phyloP scores from a whole-genome alignment of 2,329 filamentous ascomycete genomes.

The Trichoderma guizhouense region DNA sequence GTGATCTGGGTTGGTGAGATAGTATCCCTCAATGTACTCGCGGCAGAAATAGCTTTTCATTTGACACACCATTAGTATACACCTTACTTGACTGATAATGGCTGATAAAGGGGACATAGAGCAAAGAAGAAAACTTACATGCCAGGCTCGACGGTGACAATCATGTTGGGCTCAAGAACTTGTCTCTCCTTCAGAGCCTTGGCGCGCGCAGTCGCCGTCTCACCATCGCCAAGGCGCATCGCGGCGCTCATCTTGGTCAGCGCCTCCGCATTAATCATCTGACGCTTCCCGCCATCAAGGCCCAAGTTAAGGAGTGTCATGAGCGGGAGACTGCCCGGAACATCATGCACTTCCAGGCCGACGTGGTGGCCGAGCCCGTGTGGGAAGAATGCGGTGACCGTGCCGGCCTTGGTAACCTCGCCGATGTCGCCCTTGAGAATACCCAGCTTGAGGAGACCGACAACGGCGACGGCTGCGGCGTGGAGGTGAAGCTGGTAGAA shows the following conservation, averaged over 20 bases:
- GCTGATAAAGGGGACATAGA: background rate
- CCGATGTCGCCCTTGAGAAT: slow-evolving; percentile 64
- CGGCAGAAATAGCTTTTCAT: slow-evolving; percentile 65
- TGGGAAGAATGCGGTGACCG: slow-evolving; percentile 61
- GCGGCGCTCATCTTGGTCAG: slow-evolving; percentile 30
- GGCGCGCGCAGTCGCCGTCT: slow-evolving; percentile 22
- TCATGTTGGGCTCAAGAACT: slow-evolving; percentile 57
- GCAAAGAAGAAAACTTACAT: slow-evolving; percentile 41
- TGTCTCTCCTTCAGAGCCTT: slow-evolving; percentile 35
- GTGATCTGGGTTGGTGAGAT: slow-evolving; percentile 57
- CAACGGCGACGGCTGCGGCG: slow-evolving; percentile 69
- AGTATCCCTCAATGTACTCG: slow-evolving; percentile 68
- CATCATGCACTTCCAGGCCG: slow-evolving; percentile 63
- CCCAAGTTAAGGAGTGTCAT: slow-evolving; percentile 28
- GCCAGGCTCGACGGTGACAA: slow-evolving; percentile 78
- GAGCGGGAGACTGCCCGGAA: slow-evolving; percentile 37
- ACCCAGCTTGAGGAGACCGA: slow-evolving; percentile 67
- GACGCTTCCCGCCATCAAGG: slow-evolving; percentile 39
- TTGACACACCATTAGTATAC: slow-evolving; percentile 5
- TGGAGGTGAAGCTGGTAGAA: slow-evolving; percentile 71
- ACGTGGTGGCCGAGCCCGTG: slow-evolving; percentile 65
- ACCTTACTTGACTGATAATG: background rate
- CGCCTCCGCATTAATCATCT: slow-evolving; percentile 38
- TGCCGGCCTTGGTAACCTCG: slow-evolving; percentile 51
- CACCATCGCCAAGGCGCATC: slow-evolving; percentile 27